Base-by-base conservation (phyloP, 75 land plant genomes). In the Ceratopteris richardii region DNA sequence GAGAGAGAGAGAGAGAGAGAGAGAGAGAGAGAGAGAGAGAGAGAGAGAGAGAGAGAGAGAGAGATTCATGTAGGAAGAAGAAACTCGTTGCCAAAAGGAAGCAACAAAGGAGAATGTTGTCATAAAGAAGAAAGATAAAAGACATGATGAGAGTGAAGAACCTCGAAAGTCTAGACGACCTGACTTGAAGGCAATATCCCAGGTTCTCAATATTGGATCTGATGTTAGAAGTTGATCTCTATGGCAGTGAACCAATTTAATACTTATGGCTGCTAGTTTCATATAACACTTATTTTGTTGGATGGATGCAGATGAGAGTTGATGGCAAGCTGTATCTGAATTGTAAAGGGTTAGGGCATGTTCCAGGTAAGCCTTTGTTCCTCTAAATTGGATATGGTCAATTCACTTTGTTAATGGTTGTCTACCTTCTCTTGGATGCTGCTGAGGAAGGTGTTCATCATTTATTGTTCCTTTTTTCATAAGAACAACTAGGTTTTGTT, bases 191-290 rank as follows among this genome's bases (percentile, higher is more conserved):
- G 50, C 50, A 18, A 46, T 46, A 18, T 18, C 50, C 3, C 50
- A 46, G 95, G 96, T 67, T 33, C 37, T 33, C 7, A 33, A 4
- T n/a, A n/a, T n/a, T n/a, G n/a, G n/a, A n/a, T n/a, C n/a, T n/a
- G n/a, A n/a, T n/a, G n/a, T n/a, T n/a, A n/a, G n/a, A n/a, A n/a
- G n/a, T n/a, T n/a, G n/a, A n/a, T n/a, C n/a, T n/a, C n/a, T 40
- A 14, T 40, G 14, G 14, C 42, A n/a, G n/a, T n/a, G n/a, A n/a
- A n/a, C n/a, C n/a, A n/a, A n/a, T n/a, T n/a, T n/a, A n/a, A n/a
- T n/a, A n/a, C n/a, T n/a, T n/a, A n/a, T n/a, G n/a, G n/a, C n/a
- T n/a, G n/a, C n/a, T n/a, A n/a, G n/a, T n/a, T n/a, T n/a, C n/a
- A n/a, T n/a, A n/a, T n/a, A n/a, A n/a, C n/a, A n/a, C n/a, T n/a